Conservation (phyloP, 306 rosid genomes). For the Arachis stenosperma region DNA sequence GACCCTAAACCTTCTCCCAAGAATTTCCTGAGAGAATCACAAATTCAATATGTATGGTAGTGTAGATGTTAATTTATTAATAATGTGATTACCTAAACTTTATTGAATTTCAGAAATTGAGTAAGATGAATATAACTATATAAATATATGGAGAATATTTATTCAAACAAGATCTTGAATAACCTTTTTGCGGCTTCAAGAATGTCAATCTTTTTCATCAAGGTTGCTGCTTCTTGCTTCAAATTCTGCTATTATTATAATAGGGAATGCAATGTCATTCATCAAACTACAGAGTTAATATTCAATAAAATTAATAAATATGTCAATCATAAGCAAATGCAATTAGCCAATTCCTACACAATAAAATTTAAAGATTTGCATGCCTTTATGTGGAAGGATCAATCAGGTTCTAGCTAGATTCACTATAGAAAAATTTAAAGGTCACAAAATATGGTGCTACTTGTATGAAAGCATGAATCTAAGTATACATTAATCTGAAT, state of each 20-base stretch:
- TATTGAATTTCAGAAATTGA: no score
- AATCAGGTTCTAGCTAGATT: background rate
- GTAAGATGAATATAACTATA: no score
- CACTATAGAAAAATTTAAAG: background rate
- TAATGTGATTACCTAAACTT: background rate
- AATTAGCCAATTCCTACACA: background rate
- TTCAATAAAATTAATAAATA: background rate
- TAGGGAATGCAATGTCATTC: constrained; percentile 17
- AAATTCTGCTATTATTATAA: constrained; percentile 53
- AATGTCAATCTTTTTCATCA: constrained; percentile 70
- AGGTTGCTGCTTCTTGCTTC: constrained; percentile 63
- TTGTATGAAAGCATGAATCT: background rate
- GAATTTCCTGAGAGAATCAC: constrained; percentile 54
- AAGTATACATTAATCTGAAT: background rate
- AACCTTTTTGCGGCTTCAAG: constrained; percentile 83
- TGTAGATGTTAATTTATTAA: background rate
- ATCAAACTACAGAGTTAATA: constrained; percentile 11
- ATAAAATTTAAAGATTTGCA: background rate
- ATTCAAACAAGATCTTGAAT: background rate
- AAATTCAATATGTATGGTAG: constrained; percentile 5
- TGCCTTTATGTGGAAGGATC: background rate
- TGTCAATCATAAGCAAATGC: background rate
- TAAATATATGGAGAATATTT: no score
- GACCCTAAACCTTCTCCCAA: constrained; percentile 69
- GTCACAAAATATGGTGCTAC: background rate